phyloP scores from a whole-genome alignment of 2,329 filamentous ascomycete species.

The Penicillium paneum region DNA sequence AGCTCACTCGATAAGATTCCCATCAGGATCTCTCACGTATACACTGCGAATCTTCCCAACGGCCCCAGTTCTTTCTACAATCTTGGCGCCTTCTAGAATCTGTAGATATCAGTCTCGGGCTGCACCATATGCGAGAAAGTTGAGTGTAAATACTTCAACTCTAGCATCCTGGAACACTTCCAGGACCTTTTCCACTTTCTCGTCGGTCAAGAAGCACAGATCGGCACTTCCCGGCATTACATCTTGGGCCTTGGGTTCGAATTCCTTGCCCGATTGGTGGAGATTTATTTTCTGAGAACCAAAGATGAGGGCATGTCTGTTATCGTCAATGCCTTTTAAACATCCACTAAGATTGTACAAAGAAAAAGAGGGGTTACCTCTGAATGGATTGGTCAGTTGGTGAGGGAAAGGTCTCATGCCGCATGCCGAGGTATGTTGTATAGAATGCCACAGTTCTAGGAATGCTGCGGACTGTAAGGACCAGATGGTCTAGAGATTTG shows the following conservation, averaged over 20 bases:
- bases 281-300: conserved; percentile 62
- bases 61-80: conserved; percentile 57
- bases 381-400: conserved; percentile 32
- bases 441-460: conserved; percentile 55
- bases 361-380: conserved; percentile 14
- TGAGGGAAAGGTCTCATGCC: conserved; percentile 51
- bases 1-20: conserved; percentile 60
- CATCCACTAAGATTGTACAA: neutral
- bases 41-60: conserved; percentile 55
- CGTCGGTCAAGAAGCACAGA: conserved; percentile 57
- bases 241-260: conserved; percentile 56
- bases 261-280: conserved; percentile 57
- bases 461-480: conserved; percentile 56
- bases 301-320: conserved; percentile 55
- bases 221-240: conserved; percentile 58
- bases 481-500: conserved; percentile 58
- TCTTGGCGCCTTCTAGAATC: conserved; percentile 46
- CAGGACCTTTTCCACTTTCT: conserved; percentile 50
- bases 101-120: conserved; percentile 25
- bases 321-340: conserved; percentile 5
- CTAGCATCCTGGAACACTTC: conserved; percentile 39
- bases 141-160: conserved; percentile 37
- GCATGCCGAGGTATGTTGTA: conserved; percentile 56
- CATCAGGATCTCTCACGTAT: conserved; percentile 61
- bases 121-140: neutral